Conservation (phyloP, 2,329 filamentous ascomycete genomes). For the Aureobasidium sp. region DNA sequence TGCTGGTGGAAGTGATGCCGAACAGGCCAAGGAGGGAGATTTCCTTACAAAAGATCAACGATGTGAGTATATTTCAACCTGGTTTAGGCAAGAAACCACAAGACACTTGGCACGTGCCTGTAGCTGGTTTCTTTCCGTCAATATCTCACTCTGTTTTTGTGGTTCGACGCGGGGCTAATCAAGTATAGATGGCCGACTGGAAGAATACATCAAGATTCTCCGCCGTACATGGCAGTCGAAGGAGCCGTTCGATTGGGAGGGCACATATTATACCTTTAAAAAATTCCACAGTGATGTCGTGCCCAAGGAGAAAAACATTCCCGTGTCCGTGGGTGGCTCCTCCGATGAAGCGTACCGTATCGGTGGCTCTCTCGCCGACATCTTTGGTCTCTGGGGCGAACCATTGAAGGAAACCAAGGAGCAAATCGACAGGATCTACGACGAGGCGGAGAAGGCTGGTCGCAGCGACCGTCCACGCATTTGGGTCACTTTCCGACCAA, state of each 20-base stretch:
- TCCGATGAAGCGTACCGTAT: constrained; percentile 54
- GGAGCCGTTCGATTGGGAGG: constrained; percentile 56
- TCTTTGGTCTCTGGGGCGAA: constrained; percentile 59
- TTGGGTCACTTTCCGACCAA: constrained; percentile 59
- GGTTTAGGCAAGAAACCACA: no score
- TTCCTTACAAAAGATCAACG: constrained; percentile 52
- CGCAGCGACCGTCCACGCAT: constrained; percentile 50
- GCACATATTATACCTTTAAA: constrained; percentile 55
- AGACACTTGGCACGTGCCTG: no score
- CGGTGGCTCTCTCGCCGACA: constrained; percentile 53
- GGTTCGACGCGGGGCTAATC: no score
- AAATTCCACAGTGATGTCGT: constrained; percentile 50
- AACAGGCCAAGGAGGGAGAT: constrained; percentile 55
- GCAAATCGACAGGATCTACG: constrained; percentile 55
- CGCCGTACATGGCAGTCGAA: constrained; percentile 51
- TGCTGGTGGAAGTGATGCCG: constrained; percentile 53
- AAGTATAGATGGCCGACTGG: constrained; percentile 44
- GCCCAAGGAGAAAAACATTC: constrained; percentile 47
- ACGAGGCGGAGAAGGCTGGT: constrained; percentile 51
- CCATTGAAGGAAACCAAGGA: constrained; percentile 57
- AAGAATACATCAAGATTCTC: constrained; percentile 57
- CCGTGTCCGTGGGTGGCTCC: constrained; percentile 54
- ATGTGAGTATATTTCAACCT: constrained; percentile 30
- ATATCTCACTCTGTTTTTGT: no score
- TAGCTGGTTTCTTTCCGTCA: no score